Percentiles rank a stretch among this genome's conserved stretches.
Evolutionary conservation across 116 monocot species (phyloP).

Genomic region (Zostera marina): DNA sequence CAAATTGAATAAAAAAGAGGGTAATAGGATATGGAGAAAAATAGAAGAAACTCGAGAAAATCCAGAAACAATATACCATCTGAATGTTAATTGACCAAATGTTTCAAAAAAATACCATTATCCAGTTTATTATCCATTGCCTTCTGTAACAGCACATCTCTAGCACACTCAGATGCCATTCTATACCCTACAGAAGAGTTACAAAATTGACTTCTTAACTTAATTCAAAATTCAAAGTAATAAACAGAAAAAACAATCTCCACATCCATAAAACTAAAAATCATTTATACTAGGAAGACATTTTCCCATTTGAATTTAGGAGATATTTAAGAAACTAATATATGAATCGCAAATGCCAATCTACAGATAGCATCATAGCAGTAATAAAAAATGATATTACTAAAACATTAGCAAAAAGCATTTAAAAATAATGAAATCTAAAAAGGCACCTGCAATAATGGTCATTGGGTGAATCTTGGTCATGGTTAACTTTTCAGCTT

Average conservation of each 20-base stretch:
- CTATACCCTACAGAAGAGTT: constrained; percentile 45
- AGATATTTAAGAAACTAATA: too few relatives aligned
- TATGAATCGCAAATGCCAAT: too few relatives aligned
- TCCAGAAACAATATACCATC: background rate
- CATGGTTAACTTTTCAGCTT: constrained; percentile 81
- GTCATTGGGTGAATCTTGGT: constrained; percentile 98
- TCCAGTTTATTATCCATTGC: constrained; percentile 75
- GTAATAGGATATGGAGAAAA: too few relatives aligned
- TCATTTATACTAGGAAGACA: too few relatives aligned
- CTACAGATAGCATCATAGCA: too few relatives aligned
- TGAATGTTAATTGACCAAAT: background rate
- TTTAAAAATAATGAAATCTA: background rate
- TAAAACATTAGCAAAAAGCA: background rate
- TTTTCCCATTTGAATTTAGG: too few relatives aligned
- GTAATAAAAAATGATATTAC: too few relatives aligned
- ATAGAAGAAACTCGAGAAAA: too few relatives aligned
- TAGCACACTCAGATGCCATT: constrained; percentile 90
- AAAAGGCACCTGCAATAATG: constrained; percentile 65
- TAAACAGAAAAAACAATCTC: too few relatives aligned
- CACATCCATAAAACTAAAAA: too few relatives aligned
- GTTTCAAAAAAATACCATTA: constrained; percentile 35
- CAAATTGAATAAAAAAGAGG: background rate
- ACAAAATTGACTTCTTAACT: too few relatives aligned
- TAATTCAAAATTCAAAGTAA: too few relatives aligned
- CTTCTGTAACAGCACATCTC: constrained; percentile 49